Evolutionary conservation across 495 filamentous ascomycete species (phyloP).

Genomic region (Penicillium daleae): DNA sequence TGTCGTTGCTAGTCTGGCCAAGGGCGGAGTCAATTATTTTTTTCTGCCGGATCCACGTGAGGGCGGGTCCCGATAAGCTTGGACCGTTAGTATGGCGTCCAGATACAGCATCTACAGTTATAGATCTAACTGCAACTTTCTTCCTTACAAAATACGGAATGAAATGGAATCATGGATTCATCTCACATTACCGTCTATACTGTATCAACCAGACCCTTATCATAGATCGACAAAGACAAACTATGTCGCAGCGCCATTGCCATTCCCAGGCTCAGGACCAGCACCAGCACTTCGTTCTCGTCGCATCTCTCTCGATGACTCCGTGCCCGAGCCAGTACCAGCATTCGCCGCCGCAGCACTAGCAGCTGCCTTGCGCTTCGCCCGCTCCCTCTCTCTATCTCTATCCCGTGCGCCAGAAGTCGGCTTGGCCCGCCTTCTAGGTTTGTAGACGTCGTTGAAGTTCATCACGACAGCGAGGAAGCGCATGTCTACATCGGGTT

Average conservation of each 20-base stretch:
- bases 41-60: slow-evolving; percentile 19
- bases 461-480: slow-evolving; percentile 97
- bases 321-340: slow-evolving; percentile 21
- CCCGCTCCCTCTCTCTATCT: slow-evolving; percentile 31
- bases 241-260: slow-evolving; percentile 6
- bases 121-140: background rate
- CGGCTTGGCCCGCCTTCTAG: slow-evolving; percentile 57
- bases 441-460: slow-evolving; percentile 95
- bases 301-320: slow-evolving; percentile 21
- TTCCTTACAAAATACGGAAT: background rate
- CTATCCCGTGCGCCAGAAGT: slow-evolving; percentile 36
- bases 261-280: slow-evolving; percentile 6
- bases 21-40: slow-evolving; percentile 21
- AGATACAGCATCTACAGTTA: background rate
- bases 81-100: background rate
- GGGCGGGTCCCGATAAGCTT: slow-evolving; percentile 13
- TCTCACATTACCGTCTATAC: slow-evolving; percentile 20
- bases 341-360: slow-evolving; percentile 13
- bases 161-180: slow-evolving; percentile 18
- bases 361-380: slow-evolving; percentile 32
- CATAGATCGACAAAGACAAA: background rate
- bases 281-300: slow-evolving; percentile 18
- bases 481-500: slow-evolving; percentile 93
- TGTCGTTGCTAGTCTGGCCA: background rate
- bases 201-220: background rate